Percentiles rank a stretch among this genome's conserved stretches.
Conservation (phyloP, 495 filamentous ascomycete species). For the Symbiotaphrina buchneri region DNA sequence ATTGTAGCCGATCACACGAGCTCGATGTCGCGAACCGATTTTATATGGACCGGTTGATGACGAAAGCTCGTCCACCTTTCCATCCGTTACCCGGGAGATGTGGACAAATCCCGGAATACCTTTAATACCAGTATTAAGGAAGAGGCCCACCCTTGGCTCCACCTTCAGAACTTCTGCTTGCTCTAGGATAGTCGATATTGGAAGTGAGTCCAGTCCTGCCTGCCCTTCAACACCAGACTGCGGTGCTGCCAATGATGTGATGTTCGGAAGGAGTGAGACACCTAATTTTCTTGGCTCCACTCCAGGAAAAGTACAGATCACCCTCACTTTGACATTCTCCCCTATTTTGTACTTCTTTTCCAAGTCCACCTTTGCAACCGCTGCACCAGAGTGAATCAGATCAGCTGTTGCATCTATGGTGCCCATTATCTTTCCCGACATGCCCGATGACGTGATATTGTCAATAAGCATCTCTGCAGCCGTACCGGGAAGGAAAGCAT, state of each 20-base stretch:
- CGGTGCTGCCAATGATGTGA: conserved; percentile 39
- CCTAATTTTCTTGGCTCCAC: conserved; percentile 63
- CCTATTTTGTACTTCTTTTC: conserved; percentile 55
- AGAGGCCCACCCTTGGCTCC: conserved; percentile 54
- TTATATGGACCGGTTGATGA: conserved; percentile 56
- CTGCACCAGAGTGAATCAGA: conserved; percentile 60
- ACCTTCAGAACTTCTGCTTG: conserved; percentile 57
- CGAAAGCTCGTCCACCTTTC: conserved; percentile 59
- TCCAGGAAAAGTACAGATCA: conserved; percentile 64
- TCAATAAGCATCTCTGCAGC: conserved; percentile 69
- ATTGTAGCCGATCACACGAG: conserved; percentile 71
- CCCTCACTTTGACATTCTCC: conserved; percentile 62
- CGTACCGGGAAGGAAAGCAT: conserved; percentile 75
- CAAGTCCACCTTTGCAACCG: conserved; percentile 38
- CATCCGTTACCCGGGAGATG: conserved; percentile 74
- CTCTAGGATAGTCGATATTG: conserved; percentile 53
- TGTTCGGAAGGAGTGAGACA: conserved; percentile 66
- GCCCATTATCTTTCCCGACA: conserved; percentile 80
- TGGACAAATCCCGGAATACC: conserved; percentile 72
- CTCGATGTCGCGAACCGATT: conserved; percentile 51
- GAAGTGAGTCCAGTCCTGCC: conserved; percentile 25
- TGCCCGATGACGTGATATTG: conserved; percentile 34
- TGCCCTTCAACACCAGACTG: conserved; percentile 12
- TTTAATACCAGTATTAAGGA: conserved; percentile 53
- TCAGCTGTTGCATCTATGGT: conserved; percentile 76